Evolutionary conservation across 164 flowering plant genomes (phyloP).

Genomic region (Buxus sempervirens): DNA sequence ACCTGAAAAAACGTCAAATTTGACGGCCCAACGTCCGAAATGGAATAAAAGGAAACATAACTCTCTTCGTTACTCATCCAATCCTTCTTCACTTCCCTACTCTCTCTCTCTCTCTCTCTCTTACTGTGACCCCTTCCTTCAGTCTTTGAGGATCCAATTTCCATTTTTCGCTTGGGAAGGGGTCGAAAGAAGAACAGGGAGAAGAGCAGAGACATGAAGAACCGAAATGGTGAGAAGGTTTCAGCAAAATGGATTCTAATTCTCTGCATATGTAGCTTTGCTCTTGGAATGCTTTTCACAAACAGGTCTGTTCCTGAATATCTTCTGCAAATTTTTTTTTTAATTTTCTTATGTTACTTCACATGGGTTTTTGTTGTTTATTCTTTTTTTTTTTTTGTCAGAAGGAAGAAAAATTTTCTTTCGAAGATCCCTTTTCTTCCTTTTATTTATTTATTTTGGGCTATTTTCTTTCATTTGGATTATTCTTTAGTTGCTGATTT

Average conservation of each 20-base stretch:
- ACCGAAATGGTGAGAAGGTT: conserved; percentile 34
- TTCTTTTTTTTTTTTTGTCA: background rate
- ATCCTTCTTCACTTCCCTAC: background rate
- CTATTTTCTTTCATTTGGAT: background rate
- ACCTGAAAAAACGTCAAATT: conserved; percentile 9
- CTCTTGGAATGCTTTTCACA: conserved; percentile 63
- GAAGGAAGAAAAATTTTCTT: background rate
- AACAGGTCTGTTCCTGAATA: conserved; percentile 38
- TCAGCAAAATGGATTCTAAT: conserved; percentile 62
- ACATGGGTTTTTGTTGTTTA: background rate
- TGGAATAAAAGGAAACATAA: too few species aligned
- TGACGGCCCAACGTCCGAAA: conserved; percentile 9
- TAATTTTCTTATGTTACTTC: background rate
- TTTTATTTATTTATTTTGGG: background rate
- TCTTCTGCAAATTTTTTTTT: background rate
- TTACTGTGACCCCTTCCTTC: background rate
- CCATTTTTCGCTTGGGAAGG: background rate
- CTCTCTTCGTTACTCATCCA: too few species aligned
- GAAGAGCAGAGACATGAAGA: conserved; percentile 30
- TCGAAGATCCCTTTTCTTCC: too few species aligned
- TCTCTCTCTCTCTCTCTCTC: too few species aligned
- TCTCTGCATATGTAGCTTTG: conserved; percentile 56
- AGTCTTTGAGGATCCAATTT: background rate
- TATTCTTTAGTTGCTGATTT: background rate
- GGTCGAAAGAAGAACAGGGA: background rate